A percentile compares a stretch with the other conserved stretches of the same genome.
Conservation (phyloP, 176 grass and related monocot species). For the Aegilops sharonensis region DNA sequence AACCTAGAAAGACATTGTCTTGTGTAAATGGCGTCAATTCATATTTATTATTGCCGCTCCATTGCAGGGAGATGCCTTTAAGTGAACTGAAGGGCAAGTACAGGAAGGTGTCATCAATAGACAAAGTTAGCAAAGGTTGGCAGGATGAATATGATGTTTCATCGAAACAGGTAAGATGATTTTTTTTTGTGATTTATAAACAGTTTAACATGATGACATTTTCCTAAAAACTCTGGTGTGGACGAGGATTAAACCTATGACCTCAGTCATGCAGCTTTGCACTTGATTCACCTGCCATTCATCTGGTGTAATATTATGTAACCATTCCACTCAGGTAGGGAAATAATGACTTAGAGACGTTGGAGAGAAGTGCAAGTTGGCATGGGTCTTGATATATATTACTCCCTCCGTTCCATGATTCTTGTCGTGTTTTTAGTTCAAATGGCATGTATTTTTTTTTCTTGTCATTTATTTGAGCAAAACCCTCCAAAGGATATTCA, state of each 20-base stretch:
- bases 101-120: slow-evolving; percentile 81
- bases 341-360: background rate
- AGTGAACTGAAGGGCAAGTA: slow-evolving; percentile 90
- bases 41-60: background rate
- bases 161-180: slow-evolving; percentile 70
- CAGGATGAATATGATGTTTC: slow-evolving; percentile 82
- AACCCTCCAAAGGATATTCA: background rate
- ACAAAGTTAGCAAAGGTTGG: slow-evolving; percentile 86
- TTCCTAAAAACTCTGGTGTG: background rate
- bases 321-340: background rate
- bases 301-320: background rate
- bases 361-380: background rate
- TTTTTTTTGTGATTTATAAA: background rate
- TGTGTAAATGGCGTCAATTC: background rate
- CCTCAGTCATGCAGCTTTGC: background rate
- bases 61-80: slow-evolving; percentile 78
- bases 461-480: background rate
- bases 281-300: background rate
- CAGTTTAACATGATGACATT: background rate
- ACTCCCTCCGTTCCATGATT: no score
- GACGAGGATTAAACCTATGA: background rate
- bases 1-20: slow-evolving; percentile 18
- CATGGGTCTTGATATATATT: background rate
- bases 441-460: slow-evolving; percentile 2
- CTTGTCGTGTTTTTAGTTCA: no score